Conservation (phyloP, 2,329 filamentous ascomycete genomes). For the Fusarium sp. region DNA sequence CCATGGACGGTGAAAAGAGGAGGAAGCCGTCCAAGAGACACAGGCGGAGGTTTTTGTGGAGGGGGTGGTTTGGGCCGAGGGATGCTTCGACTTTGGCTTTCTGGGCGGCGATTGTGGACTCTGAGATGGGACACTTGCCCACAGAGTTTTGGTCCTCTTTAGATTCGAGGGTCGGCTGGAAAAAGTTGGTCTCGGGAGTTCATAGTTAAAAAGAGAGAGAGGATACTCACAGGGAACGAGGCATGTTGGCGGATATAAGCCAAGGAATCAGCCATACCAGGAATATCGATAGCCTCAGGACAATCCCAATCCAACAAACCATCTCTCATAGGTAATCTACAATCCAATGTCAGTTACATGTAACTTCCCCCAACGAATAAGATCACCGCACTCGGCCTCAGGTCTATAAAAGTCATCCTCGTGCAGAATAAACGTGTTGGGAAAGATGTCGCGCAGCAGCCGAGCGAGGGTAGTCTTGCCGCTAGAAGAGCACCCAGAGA, state of each 20-base stretch:
- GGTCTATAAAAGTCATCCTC: conserved; percentile 95
- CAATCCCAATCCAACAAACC: conserved; percentile 93
- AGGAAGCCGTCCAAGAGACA: conserved; percentile 92
- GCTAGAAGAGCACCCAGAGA: conserved; percentile 91
- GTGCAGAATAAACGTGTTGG: conserved; percentile 84
- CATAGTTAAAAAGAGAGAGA: not conserved
- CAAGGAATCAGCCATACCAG: conserved; percentile 75
- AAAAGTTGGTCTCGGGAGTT: not conserved
- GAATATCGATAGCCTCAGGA: conserved; percentile 79
- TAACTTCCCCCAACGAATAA: not conserved
- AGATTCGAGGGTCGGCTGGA: conserved; percentile 48
- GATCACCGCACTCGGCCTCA: conserved; percentile 73
- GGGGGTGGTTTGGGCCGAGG: conserved; percentile 57
- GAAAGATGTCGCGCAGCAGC: conserved; percentile 85
- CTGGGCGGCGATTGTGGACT: conserved; percentile 59
- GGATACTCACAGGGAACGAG: conserved; percentile 67
- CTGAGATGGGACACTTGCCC: conserved; percentile 65
- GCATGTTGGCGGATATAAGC: conserved; percentile 78
- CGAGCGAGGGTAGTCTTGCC: conserved; percentile 95
- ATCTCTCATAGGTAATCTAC: conserved; percentile 64
- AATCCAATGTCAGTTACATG: not conserved
- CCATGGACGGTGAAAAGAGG: conserved; percentile 73
- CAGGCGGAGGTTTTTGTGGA: conserved; percentile 58
- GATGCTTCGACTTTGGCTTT: conserved; percentile 62
- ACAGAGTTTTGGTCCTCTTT: conserved; percentile 73